Percentiles rank a stretch among this genome's conserved stretches.
phyloP scores from a whole-genome alignment of 2,329 filamentous ascomycete genomes.

The Penicillium sp. region DNA sequence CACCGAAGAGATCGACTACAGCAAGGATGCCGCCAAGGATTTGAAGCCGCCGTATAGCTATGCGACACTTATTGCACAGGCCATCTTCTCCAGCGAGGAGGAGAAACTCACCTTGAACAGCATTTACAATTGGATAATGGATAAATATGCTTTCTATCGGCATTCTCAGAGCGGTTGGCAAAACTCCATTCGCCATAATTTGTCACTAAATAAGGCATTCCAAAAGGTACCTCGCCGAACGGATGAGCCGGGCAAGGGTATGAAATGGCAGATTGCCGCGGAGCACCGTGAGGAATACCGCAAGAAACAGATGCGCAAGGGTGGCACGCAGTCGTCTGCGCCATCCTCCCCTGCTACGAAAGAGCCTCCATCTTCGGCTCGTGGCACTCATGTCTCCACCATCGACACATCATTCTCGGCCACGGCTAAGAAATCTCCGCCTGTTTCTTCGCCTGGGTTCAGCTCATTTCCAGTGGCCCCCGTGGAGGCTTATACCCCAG shows the following conservation, averaged over 20 bases:
- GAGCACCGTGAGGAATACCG: constrained; percentile 87
- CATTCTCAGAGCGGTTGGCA: constrained; percentile 89
- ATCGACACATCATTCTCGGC: constrained; percentile 47
- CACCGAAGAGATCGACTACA: constrained; percentile 60
- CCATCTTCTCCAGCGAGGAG: constrained; percentile 83
- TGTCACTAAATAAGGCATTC: constrained; percentile 93
- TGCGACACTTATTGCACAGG: constrained; percentile 94
- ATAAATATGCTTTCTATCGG: constrained; percentile 90
- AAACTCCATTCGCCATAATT: constrained; percentile 96
- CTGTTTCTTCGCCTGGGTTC: constrained; percentile 44
- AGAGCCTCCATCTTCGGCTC: constrained; percentile 42
- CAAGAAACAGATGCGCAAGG: constrained; percentile 61
- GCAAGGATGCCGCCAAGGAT: constrained; percentile 81
- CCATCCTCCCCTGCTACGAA: constrained; percentile 53
- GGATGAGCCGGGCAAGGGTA: constrained; percentile 95
- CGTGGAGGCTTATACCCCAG: constrained; percentile 53
- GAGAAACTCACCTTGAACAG: constrained; percentile 88
- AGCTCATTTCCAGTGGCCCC: constrained; percentile 48
- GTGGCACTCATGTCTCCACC: constrained; percentile 37
- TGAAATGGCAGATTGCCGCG: constrained; percentile 96
- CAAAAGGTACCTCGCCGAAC: constrained; percentile 90
- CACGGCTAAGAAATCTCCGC: constrained; percentile 40
- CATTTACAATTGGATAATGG: constrained; percentile 92
- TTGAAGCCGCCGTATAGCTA: constrained; percentile 97
- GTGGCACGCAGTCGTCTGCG: constrained; percentile 46